These are phyloP conservation scores for Cucurbita pepo DNA, from an alignment of 306 rosid species.

Conservation along the genomic window DNA sequence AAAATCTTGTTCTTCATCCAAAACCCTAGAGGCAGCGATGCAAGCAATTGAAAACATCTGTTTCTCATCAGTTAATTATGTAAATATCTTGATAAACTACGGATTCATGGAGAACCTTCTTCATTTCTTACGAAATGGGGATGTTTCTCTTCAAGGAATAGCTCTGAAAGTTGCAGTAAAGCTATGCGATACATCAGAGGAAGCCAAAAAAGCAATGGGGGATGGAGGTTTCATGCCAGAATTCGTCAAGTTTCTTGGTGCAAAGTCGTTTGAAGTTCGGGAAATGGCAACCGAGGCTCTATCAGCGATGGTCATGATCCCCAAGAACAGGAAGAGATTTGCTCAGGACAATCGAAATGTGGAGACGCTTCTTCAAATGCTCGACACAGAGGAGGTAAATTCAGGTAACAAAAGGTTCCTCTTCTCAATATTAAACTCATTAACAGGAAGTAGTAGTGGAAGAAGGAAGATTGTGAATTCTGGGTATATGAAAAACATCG, in stretches of 20 bases:
- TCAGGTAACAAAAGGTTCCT: slow-evolving; percentile 42
- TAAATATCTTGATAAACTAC: slow-evolving; percentile 29
- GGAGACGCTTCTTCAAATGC: slow-evolving; percentile 35
- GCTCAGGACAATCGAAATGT: slow-evolving; percentile 61
- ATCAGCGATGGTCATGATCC: slow-evolving; percentile 42
- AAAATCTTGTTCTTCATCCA: slow-evolving; percentile 28
- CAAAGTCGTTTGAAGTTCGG: slow-evolving; percentile 62
- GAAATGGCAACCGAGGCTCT: slow-evolving; percentile 78
- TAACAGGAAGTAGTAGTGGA: slow-evolving; percentile 68
- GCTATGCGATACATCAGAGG: slow-evolving; percentile 48
- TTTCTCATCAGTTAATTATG: slow-evolving; percentile 27
- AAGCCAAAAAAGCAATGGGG: slow-evolving; percentile 57
- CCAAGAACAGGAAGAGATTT: slow-evolving; percentile 63
- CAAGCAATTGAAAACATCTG: slow-evolving; percentile 49
- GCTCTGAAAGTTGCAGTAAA: slow-evolving; percentile 51
- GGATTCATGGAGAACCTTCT: slow-evolving; percentile 58
- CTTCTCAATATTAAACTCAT: slow-evolving; percentile 52
- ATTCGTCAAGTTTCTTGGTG: slow-evolving; percentile 56
- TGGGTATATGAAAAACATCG: slow-evolving; percentile 55
- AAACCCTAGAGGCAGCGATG: slow-evolving; percentile 40
- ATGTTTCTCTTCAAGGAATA: slow-evolving; percentile 55
- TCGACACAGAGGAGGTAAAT: slow-evolving; percentile 40
- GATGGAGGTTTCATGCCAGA: slow-evolving; percentile 64
- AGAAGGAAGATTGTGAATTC: slow-evolving; percentile 60
- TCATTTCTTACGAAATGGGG: slow-evolving; percentile 46